Evolutionary conservation across 2,329 filamentous ascomycete species (phyloP).

Genomic region (Fusarium sp.): DNA sequence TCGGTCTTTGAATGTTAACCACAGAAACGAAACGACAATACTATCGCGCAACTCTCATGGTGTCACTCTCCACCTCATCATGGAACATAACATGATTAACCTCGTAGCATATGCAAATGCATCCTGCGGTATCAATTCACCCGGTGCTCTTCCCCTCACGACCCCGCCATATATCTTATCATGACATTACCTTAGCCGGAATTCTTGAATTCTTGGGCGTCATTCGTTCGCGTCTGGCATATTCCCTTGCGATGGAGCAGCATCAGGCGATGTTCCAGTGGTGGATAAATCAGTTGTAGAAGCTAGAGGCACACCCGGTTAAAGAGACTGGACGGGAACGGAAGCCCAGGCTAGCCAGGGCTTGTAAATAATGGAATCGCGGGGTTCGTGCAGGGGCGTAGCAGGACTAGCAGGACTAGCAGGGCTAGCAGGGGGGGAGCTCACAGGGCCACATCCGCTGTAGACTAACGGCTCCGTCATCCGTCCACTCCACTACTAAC

Average conservation of each 20-base stretch:
- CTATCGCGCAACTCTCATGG: constrained; percentile 3
- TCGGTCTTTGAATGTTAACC: constrained; percentile 17
- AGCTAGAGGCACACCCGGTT: constrained; percentile 33
- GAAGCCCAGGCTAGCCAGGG: too few species aligned
- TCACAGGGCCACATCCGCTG: not conserved
- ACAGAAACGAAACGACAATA: not conserved
- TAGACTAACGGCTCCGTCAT: constrained; percentile 9
- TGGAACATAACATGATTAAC: constrained; percentile 27
- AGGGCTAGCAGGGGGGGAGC: not conserved
- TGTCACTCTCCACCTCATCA: constrained; percentile 38
- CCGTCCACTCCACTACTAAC: not conserved
- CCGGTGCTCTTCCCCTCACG: constrained; percentile 42
- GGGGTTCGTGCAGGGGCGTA: constrained; percentile 23
- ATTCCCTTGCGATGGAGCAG: constrained; percentile 5
- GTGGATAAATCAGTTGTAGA: constrained; percentile 22
- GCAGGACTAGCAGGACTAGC: not conserved
- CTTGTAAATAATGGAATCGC: constrained; percentile 1
- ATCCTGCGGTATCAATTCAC: constrained; percentile 36
- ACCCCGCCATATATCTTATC: constrained; percentile 41
- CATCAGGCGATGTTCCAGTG: constrained; percentile 28
- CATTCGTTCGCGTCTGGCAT: constrained; percentile 33
- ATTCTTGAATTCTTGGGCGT: constrained; percentile 12
- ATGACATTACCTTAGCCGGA: constrained; percentile 29
- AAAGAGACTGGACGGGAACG: constrained; percentile 25
- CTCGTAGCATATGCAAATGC: not conserved